Evolutionary conservation across 2,329 filamentous ascomycete species (phyloP).

Genomic region (Phialophora chinensis): DNA sequence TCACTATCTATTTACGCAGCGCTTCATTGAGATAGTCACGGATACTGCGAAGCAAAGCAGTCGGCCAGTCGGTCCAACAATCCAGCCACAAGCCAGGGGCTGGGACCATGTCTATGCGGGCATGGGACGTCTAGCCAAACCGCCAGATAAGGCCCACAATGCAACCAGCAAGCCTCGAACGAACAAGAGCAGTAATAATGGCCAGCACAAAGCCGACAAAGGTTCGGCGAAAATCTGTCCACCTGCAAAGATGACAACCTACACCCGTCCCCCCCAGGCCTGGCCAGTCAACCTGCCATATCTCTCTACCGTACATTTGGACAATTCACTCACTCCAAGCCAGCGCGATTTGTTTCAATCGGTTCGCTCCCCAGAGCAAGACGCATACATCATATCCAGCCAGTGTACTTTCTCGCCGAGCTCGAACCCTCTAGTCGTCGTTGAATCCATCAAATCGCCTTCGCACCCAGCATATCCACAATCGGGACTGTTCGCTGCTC

Average conservation of each 20-base stretch:
- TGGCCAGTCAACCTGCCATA: slow-evolving; percentile 3
- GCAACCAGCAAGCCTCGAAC: not conserved
- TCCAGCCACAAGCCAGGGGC: not conserved
- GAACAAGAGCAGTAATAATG: not conserved
- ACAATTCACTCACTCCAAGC: slow-evolving; percentile 3
- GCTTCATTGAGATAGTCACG: not conserved
- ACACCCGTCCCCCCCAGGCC: slow-evolving; percentile 2
- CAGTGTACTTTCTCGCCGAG: slow-evolving; percentile 6
- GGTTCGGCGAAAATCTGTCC: not conserved
- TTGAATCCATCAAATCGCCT: slow-evolving; percentile 48
- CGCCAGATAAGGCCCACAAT: not conserved
- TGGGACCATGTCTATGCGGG: not conserved
- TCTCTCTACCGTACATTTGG: slow-evolving; percentile 5
- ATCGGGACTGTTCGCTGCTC: slow-evolving; percentile 51
- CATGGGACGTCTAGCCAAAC: slow-evolving; percentile 2
- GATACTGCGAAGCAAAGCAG: not conserved
- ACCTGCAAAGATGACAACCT: slow-evolving; percentile 3
- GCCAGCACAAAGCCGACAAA: not conserved
- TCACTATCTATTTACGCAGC: not conserved
- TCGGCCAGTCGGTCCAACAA: not conserved
- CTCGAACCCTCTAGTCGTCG: slow-evolving; percentile 34
- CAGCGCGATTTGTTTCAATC: not conserved
- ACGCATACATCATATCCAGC: not conserved
- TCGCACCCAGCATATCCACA: slow-evolving; percentile 57
- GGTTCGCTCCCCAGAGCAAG: not conserved